phyloP scores from a whole-genome alignment of 495 filamentous ascomycete species.

The Oidiodendron maius region DNA sequence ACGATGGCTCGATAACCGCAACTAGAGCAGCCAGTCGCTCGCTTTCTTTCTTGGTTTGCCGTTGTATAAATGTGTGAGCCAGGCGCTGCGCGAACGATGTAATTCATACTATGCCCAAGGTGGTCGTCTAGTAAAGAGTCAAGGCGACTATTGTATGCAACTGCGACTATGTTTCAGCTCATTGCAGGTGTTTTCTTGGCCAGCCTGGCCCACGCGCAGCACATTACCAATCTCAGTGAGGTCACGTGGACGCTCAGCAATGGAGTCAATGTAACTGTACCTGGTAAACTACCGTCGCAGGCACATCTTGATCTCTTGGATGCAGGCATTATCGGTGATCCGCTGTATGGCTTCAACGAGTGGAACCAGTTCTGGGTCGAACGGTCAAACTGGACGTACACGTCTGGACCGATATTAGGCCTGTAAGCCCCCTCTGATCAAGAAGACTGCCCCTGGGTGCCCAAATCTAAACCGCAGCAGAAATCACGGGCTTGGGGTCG shows the following conservation, averaged over 20 bases:
- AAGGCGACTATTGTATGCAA: no score
- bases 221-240: conserved; percentile 48
- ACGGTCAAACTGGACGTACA: conserved; percentile 54
- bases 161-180: no score
- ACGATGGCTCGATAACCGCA: no score
- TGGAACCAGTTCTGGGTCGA: conserved; percentile 62
- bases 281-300: conserved; percentile 56
- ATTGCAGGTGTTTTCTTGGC: no score
- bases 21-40: no score
- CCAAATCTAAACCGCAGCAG: conserved; percentile 3
- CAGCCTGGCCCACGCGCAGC: no score
- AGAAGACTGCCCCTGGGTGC: neutral
- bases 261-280: conserved; percentile 47
- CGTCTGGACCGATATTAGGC: conserved; percentile 30
- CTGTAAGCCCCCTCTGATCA: no score
- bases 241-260: conserved; percentile 51
- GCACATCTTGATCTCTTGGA: conserved; percentile 58
- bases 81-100: no score
- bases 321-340: conserved; percentile 45
- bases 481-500: conserved; percentile 14
- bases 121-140: no score
- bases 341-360: conserved; percentile 59
- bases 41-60: no score
- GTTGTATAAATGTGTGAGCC: no score
- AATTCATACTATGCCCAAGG: no score